These are phyloP conservation scores for Hirschfeldia incana DNA, from an alignment of 345 rosid genomes.

Conservation along the genomic window DNA sequence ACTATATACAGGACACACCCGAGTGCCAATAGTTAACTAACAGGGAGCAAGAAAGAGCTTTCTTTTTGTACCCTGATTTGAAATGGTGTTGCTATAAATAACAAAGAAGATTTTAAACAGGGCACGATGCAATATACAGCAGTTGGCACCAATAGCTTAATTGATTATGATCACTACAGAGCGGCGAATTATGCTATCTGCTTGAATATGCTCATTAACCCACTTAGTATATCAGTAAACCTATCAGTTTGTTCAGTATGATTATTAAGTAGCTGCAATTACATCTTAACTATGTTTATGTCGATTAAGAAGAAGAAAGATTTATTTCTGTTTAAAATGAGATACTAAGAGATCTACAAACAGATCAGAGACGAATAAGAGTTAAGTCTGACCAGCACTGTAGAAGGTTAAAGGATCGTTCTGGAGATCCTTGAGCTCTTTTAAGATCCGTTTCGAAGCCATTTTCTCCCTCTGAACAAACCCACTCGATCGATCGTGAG, in stretches of 20 bases:
- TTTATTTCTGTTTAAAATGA: background rate
- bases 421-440: conserved; percentile 44
- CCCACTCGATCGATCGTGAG: conserved; percentile 25
- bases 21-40: background rate
- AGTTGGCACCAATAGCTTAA: no score
- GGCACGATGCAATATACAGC: no score
- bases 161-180: no score
- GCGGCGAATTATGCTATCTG: no score
- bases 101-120: no score
- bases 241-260: no score
- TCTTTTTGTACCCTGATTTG: background rate
- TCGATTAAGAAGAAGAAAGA: background rate
- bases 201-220: no score
- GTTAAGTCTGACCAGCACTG: conserved; percentile 56
- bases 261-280: background rate
- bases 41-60: background rate
- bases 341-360: no score
- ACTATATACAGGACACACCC: background rate
- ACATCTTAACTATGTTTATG: background rate
- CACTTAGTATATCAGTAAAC: no score
- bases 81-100: no score
- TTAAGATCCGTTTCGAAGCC: conserved; percentile 92
- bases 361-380: background rate
- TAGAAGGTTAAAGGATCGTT: no score
- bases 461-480: conserved; percentile 31